These are phyloP conservation scores for Nadsonia commutata DNA, from an alignment of 1,139 yeast species.

Conservation along the genomic window DNA sequence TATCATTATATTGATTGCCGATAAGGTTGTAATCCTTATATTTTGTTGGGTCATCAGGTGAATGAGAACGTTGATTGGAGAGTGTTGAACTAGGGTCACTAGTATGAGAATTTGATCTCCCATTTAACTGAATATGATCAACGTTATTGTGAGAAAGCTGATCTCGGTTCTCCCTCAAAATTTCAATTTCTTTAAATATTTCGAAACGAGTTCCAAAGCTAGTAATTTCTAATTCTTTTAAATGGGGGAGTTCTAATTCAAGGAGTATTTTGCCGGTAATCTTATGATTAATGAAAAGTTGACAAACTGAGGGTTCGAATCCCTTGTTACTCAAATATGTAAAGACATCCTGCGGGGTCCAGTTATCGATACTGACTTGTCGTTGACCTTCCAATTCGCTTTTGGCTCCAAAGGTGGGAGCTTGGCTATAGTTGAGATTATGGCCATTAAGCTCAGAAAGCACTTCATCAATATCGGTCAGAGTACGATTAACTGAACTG, in stretches of 20 bases:
- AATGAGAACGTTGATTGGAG: too few species aligned
- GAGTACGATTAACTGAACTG: slow-evolving; percentile 38
- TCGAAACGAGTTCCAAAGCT: slow-evolving; percentile 95
- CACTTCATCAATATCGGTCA: slow-evolving; percentile 77
- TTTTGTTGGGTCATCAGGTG: too few species aligned
- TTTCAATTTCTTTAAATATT: slow-evolving; percentile 60
- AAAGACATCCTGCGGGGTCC: slow-evolving; percentile 83
- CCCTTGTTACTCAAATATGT: slow-evolving; percentile 61
- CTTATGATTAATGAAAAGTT: slow-evolving; percentile 73
- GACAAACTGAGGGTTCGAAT: slow-evolving; percentile 57
- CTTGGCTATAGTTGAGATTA: slow-evolving; percentile 4
- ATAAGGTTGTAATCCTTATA: too few species aligned
- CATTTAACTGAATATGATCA: too few species aligned
- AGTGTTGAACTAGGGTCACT: too few species aligned
- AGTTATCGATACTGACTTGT: slow-evolving; percentile 21
- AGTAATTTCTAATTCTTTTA: slow-evolving; percentile 81
- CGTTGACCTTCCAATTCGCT: slow-evolving; percentile 6
- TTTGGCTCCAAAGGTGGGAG: slow-evolving; percentile 1
- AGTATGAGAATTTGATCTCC: too few species aligned
- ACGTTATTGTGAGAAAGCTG: too few species aligned
- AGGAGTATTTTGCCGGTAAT: slow-evolving; percentile 75
- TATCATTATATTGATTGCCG: too few species aligned
- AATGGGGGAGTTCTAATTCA: slow-evolving; percentile 70
- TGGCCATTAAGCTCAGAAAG: slow-evolving; percentile 41
- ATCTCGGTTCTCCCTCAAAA: slow-evolving; percentile 1